phyloP scores from a whole-genome alignment of 345 rosid species.

The Erodium maritimum region DNA sequence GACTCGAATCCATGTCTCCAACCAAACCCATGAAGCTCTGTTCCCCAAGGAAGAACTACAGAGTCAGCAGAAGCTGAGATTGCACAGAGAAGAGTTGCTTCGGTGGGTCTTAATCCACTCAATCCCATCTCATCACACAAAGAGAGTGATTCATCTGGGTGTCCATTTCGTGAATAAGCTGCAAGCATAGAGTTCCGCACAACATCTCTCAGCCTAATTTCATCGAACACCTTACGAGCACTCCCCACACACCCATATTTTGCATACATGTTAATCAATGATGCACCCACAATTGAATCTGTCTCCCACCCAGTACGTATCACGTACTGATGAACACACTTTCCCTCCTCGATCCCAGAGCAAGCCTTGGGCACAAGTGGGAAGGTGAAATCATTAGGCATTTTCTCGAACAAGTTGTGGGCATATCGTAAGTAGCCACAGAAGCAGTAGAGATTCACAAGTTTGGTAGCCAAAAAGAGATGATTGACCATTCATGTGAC shows the following conservation, averaged over 20 bases:
- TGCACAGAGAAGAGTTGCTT: conserved; percentile 24
- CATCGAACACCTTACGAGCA: conserved; percentile 20
- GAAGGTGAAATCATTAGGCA: conserved; percentile 25
- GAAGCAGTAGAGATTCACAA: conserved; percentile 18
- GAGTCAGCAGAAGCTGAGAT: conserved; percentile 24
- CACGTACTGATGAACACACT: conserved; percentile 21
- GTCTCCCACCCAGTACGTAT: conserved; percentile 15
- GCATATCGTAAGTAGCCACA: conserved; percentile 17
- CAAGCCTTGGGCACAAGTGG: conserved; percentile 31
- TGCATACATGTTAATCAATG: conserved; percentile 28
- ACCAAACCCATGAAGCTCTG: conserved; percentile 26
- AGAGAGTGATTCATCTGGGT: conserved; percentile 12
- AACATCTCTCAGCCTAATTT: conserved; percentile 17
- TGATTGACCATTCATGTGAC: conserved; percentile 16
- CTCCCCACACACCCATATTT: conserved; percentile 20
- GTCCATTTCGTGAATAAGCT: conserved; percentile 22
- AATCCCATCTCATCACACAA: conserved; percentile 23
- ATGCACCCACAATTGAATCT: conserved; percentile 28
- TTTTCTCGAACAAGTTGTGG: conserved; percentile 25
- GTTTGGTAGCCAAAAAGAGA: conserved; percentile 15
- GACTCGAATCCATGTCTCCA: conserved; percentile 20
- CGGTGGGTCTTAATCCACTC: conserved; percentile 17
- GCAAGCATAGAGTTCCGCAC: conserved; percentile 38
- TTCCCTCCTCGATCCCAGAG: conserved; percentile 22
- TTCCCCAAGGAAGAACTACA: conserved; percentile 21